Percentiles rank a stretch among this genome's conserved stretches.
These are phyloP conservation scores for Schizochytrium sp. DNA, from an alignment of 108 stramenopile species.

Conservation along the genomic window DNA sequence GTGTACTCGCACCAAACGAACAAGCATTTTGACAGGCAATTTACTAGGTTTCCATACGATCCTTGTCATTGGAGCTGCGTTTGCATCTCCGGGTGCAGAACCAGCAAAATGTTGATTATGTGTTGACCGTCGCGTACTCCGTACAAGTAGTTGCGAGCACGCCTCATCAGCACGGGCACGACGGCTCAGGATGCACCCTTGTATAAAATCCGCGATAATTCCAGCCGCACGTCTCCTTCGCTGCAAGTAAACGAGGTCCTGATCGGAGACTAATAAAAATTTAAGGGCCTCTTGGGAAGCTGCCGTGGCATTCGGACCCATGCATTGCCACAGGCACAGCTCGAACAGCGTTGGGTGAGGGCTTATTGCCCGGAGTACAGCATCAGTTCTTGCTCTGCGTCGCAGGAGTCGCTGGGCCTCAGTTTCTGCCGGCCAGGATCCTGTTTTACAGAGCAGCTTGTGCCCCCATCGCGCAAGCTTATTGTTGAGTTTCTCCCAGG, in stretches of 20 bases:
- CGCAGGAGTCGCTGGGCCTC: not conserved
- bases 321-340: not conserved
- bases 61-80: not conserved
- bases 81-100: too few relatives aligned
- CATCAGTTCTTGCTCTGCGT: not conserved
- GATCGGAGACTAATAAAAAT: not conserved
- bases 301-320: not conserved
- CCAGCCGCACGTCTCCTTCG: slow-evolving; percentile 1
- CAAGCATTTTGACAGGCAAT: slow-evolving; percentile 15
- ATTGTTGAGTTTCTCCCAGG: not conserved
- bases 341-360: not conserved
- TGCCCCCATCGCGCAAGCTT: not conserved
- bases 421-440: not conserved
- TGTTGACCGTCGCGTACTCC: not conserved
- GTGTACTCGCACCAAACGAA: not conserved
- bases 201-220: not conserved
- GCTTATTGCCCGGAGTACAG: not conserved
- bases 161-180: not conserved
- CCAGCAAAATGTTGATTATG: not conserved
- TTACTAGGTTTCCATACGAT: slow-evolving; percentile 28
- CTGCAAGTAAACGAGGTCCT: not conserved
- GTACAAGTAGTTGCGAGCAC: not conserved
- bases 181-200: not conserved
- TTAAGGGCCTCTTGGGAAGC: not conserved
- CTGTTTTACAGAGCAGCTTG: not conserved